Conservation (phyloP, 768 basidiomycete species). For the Boletus tomentosulus region DNA sequence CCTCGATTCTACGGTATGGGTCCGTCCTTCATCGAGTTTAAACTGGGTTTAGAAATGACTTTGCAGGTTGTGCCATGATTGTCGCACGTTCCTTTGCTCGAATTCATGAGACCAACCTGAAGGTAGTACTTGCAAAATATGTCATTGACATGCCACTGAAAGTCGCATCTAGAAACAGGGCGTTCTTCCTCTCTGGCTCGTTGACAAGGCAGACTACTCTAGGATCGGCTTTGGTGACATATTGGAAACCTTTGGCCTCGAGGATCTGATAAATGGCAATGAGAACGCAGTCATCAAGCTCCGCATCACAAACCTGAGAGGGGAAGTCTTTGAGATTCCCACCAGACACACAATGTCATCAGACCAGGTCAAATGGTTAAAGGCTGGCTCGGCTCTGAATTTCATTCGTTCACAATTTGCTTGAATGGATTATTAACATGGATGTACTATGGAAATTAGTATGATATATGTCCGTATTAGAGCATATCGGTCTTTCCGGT, state of each 20-base stretch:
- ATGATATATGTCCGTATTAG: not conserved
- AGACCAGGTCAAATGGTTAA: constrained; percentile 90
- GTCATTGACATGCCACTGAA: not conserved
- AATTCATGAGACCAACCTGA: constrained; percentile 97
- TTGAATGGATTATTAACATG: constrained; percentile 6
- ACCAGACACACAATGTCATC: constrained; percentile 86
- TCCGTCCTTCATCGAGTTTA: not conserved
- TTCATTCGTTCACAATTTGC: constrained; percentile 64
- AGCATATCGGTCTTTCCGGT: not conserved
- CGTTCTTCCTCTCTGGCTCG: constrained; percentile 92
- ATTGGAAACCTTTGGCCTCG: constrained; percentile 81
- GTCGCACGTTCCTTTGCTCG: constrained; percentile 93
- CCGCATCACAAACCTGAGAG: constrained; percentile 62
- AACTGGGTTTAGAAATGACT: not conserved
- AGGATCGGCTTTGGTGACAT: constrained; percentile 80
- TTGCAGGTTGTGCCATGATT: constrained; percentile 76
- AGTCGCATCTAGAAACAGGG: constrained; percentile 80
- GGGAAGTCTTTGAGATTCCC: constrained; percentile 59
- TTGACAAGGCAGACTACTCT: constrained; percentile 78
- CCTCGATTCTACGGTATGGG: constrained; percentile 83
- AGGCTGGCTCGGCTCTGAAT: constrained; percentile 87
- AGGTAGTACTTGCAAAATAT: constrained; percentile 43
- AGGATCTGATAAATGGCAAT: constrained; percentile 49
- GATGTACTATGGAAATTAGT: not conserved
- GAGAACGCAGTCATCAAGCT: constrained; percentile 46